Percentiles rank a stretch among this genome's conserved stretches.
These are phyloP conservation scores for Picea glauca DNA, from an alignment of 75 land plant genomes.

Conservation along the genomic window DNA sequence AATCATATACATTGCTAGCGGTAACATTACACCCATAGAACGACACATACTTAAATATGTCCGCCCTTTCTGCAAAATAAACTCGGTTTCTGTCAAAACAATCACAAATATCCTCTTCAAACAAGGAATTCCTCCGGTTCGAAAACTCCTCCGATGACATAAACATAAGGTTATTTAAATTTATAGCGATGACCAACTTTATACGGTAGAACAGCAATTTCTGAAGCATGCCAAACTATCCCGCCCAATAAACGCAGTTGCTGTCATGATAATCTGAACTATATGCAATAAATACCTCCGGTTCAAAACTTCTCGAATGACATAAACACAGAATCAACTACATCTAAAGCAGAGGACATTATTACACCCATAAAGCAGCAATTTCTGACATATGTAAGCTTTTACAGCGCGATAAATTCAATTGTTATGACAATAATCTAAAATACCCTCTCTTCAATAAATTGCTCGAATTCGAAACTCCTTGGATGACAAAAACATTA, in stretches of 20 bases:
- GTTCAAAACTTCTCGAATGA: neutral
- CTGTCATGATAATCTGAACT: neutral
- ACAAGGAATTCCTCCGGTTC: neutral
- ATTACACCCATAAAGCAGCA: neutral
- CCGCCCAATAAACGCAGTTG: neutral
- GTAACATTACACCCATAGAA: no score
- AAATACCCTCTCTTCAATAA: neutral
- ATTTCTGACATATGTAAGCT: neutral
- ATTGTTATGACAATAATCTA: neutral
- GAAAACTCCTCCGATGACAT: neutral
- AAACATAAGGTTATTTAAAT: no score
- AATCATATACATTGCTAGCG: no score
- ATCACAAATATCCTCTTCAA: neutral
- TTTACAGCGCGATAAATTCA: neutral
- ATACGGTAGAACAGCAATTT: neutral
- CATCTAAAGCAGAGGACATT: no score
- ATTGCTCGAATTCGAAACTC: neutral
- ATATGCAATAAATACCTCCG: neutral
- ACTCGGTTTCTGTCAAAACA: neutral
- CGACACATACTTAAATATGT: no score
- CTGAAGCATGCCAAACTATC: neutral
- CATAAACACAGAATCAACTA: neutral
- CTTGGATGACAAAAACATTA: neutral
- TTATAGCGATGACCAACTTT: no score
- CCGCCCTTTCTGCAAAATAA: neutral